Evolutionary conservation across 129 eudicot genomes (phyloP).

Genomic region (Kitagawia praeruptora): DNA sequence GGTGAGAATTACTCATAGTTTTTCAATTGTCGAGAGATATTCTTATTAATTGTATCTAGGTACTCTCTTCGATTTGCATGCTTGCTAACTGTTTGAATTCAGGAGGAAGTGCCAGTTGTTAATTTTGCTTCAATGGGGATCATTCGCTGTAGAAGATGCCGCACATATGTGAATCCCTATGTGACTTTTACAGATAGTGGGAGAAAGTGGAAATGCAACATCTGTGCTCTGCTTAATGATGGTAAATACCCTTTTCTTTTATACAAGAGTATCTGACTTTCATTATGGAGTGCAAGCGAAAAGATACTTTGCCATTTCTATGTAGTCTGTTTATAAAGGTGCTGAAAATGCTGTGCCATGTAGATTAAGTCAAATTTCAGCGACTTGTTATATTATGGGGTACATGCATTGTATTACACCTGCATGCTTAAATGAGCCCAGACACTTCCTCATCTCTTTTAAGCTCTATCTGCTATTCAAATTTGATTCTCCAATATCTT

Average conservation of each 20-base stretch:
- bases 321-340: conserved; percentile 1
- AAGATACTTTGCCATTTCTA: background rate
- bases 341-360: background rate
- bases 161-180: conserved; percentile 92
- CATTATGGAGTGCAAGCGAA: background rate
- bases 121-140: conserved; percentile 89
- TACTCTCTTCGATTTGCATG: conserved; percentile 7
- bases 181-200: conserved; percentile 92
- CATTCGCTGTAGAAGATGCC: conserved; percentile 95
- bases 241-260: conserved; percentile 37
- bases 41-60: conserved; percentile 2
- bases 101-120: conserved; percentile 97
- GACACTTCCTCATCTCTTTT: background rate
- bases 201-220: conserved; percentile 98
- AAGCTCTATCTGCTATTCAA: background rate
- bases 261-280: background rate
- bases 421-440: background rate
- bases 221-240: conserved; percentile 92
- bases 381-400: background rate
- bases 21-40: background rate
- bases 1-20: conserved; percentile 38
- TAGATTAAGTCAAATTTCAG: background rate
- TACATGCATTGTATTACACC: background rate
- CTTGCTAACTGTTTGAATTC: conserved; percentile 20
- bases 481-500: background rate